Evolutionary conservation across 2,329 filamentous ascomycete genomes (phyloP).

Genomic region (Exophiala sp.): DNA sequence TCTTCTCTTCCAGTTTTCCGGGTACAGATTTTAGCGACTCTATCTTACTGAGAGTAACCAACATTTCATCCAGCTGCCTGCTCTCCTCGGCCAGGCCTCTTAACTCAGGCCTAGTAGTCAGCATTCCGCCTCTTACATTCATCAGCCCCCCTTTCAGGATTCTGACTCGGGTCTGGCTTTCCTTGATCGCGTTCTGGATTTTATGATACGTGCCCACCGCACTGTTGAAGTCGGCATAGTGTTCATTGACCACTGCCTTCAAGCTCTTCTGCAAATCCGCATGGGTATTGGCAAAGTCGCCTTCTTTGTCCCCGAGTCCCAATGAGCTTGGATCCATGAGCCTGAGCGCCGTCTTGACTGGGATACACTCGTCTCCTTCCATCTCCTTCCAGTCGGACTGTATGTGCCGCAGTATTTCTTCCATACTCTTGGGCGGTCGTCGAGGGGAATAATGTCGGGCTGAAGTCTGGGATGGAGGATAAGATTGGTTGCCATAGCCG

Average conservation of each 20-base stretch:
- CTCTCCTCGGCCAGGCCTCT: conserved; percentile 83
- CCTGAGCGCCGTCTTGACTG: conserved; percentile 90
- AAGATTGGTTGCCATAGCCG: conserved; percentile 10
- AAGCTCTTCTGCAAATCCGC: conserved; percentile 84
- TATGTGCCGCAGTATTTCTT: conserved; percentile 49
- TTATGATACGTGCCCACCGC: conserved; percentile 99
- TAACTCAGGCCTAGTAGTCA: conserved; percentile 80
- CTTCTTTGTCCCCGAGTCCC: conserved; percentile 81
- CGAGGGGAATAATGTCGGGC: conserved; percentile 22
- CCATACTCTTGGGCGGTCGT: conserved; percentile 26
- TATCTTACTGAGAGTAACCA: conserved; percentile 75
- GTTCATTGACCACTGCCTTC: conserved; percentile 94
- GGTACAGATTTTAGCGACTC: conserved; percentile 85
- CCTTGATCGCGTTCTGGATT: conserved; percentile 87
- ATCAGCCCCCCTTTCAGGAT: conserved; percentile 75
- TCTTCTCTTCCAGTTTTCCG: conserved; percentile 85
- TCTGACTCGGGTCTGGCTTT: conserved; percentile 79
- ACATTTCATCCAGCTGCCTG: conserved; percentile 81
- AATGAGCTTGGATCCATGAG: conserved; percentile 91
- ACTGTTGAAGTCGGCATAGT: conserved; percentile 98
- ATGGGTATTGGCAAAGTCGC: conserved; percentile 76
- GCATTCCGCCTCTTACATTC: conserved; percentile 71
- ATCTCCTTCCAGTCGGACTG: conserved; percentile 87
- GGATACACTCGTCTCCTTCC: conserved; percentile 80
- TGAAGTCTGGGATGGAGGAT: conserved; percentile 15